A percentile compares a stretch with the other conserved stretches of the same genome.
Evolutionary conservation across 345 rosid species (phyloP).

Genomic region (Geranium rotundifolium): DNA sequence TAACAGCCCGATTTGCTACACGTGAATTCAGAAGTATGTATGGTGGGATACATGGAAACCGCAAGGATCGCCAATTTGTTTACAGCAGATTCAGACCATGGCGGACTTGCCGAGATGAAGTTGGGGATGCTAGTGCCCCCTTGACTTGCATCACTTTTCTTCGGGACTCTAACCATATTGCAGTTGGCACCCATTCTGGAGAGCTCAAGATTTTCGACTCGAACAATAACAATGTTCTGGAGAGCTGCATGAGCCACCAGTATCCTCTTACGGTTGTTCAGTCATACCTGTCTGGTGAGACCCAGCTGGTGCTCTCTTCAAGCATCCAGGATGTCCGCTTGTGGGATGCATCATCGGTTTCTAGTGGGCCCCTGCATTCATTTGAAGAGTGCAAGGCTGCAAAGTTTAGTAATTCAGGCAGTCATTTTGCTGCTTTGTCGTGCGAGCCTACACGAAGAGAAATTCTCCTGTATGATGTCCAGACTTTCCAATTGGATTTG

Average conservation of each 20-base stretch:
- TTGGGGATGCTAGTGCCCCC: slow-evolving; percentile 48
- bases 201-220: slow-evolving; percentile 75
- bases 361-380: slow-evolving; percentile 62
- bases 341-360: slow-evolving; percentile 73
- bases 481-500: slow-evolving; percentile 42
- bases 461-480: slow-evolving; percentile 76
- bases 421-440: slow-evolving; percentile 56
- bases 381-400: slow-evolving; percentile 84
- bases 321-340: slow-evolving; percentile 71
- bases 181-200: slow-evolving; percentile 81
- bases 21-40: slow-evolving; percentile 67
- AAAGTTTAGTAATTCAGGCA: slow-evolving; percentile 78
- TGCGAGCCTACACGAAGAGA: slow-evolving; percentile 50
- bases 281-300: slow-evolving; percentile 47
- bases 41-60: slow-evolving; percentile 89
- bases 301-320: slow-evolving; percentile 73
- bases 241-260: slow-evolving; percentile 71
- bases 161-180: slow-evolving; percentile 69
- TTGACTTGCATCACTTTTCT: slow-evolving; percentile 75
- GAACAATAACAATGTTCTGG: slow-evolving; percentile 51
- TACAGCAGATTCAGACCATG: slow-evolving; percentile 91
- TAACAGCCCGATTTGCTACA: slow-evolving; percentile 75
- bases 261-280: slow-evolving; percentile 66
- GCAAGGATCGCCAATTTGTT: slow-evolving; percentile 88
- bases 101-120: slow-evolving; percentile 94